Conservation (phyloP, 306 rosid species). For the Acacia melanoxylon region DNA sequence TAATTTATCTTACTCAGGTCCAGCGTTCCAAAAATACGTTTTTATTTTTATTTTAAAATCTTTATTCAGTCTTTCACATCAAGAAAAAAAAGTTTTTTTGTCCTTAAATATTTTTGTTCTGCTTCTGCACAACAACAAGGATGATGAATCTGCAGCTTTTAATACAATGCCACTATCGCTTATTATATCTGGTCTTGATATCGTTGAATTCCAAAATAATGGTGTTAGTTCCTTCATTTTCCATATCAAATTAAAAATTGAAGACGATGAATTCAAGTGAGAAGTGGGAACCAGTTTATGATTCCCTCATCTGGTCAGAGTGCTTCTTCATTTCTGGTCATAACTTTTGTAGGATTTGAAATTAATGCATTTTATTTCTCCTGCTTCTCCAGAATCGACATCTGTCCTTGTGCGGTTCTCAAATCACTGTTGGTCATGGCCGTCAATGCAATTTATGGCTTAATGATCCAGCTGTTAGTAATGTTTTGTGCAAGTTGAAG, state of each 20-base stretch:
- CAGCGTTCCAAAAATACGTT: background rate
- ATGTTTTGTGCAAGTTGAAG: slow-evolving; percentile 76
- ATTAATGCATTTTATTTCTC: slow-evolving; percentile 29
- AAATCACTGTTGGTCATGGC: slow-evolving; percentile 80
- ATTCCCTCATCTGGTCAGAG: slow-evolving; percentile 6
- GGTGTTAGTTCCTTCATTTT: background rate
- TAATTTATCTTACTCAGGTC: background rate
- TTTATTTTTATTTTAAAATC: no score
- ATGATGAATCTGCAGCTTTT: background rate
- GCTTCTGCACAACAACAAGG: background rate
- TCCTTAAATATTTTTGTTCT: background rate
- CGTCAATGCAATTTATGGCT: slow-evolving; percentile 74
- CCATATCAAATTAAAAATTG: background rate
- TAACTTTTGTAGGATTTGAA: slow-evolving; percentile 27
- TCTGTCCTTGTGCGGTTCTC: slow-evolving; percentile 44
- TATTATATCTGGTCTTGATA: background rate
- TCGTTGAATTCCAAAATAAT: background rate
- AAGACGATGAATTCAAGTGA: background rate
- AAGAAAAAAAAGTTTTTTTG: background rate
- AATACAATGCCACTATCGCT: background rate
- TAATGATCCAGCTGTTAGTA: slow-evolving; percentile 68
- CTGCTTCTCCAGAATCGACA: slow-evolving; percentile 79
- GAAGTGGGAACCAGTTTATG: no score
- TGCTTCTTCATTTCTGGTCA: slow-evolving; percentile 17
- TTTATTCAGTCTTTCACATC: background rate